Evolutionary conservation across 345 rosid genomes (phyloP).

Genomic region (Euphorbia pulcherrima): DNA sequence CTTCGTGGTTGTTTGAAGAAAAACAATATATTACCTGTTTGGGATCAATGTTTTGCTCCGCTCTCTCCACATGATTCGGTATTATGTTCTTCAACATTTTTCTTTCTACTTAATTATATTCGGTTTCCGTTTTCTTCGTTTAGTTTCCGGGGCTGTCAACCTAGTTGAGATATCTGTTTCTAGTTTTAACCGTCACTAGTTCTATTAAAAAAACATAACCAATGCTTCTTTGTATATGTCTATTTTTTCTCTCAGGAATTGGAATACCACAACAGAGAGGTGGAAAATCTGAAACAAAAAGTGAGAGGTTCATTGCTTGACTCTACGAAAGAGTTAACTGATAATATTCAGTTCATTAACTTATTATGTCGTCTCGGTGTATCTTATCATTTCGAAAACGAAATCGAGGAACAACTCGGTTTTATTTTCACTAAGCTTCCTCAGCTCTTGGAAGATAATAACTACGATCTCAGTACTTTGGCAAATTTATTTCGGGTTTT

Average conservation of each 20-base stretch:
- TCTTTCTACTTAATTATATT: too few species aligned
- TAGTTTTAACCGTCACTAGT: too few species aligned
- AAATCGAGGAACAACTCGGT: neutral
- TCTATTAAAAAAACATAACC: too few species aligned
- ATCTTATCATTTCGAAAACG: slow-evolving; percentile 1
- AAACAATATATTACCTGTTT: too few species aligned
- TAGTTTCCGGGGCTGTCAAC: too few species aligned
- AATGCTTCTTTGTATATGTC: too few species aligned
- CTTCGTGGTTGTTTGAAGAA: too few species aligned
- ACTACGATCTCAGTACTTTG: neutral
- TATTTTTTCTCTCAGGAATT: neutral
- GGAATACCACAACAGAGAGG: neutral
- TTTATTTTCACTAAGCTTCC: neutral
- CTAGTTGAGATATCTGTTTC: neutral
- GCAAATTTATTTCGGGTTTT: neutral
- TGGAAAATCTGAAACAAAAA: neutral
- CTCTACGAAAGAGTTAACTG: neutral
- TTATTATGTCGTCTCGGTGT: slow-evolving; percentile 11
- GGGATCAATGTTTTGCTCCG: too few species aligned
- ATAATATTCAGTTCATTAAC: slow-evolving; percentile 4
- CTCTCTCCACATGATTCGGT: too few species aligned
- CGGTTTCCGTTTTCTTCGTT: too few species aligned
- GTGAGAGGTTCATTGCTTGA: neutral
- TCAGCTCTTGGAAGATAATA: neutral
- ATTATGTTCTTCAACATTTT: too few species aligned